Base-by-base conservation (phyloP, 2,329 filamentous ascomycete genomes). In the Dothideomycetes sp. region DNA sequence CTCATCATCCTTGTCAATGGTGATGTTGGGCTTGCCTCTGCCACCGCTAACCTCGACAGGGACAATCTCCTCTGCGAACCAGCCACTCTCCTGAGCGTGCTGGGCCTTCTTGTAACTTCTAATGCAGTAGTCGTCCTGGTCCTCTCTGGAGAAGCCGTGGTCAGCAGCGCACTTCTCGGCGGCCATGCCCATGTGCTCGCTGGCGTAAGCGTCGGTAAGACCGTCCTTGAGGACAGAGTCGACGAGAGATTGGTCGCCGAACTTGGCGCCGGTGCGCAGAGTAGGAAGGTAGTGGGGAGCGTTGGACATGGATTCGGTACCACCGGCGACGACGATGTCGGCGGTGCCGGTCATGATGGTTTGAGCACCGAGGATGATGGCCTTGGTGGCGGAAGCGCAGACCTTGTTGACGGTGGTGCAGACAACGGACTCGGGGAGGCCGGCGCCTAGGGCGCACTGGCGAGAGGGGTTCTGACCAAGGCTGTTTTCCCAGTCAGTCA, bases 361-460 rank as follows among this genome's bases (percentile, higher is more conserved):
- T 68, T 96, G 91, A 37, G 89, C 85, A 53, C 84, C 91, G 46
- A 98, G 75, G 51, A 94, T 86, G 59, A 98, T 82, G 53, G 91
- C 85, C 73, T 98, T 98, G 61, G 95, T 71, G 31, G 82, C 81
- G 8, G 88, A 95, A 49, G 91, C 91, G 75, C 91, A 98, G 61
- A 98, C 91, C 73, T 98, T 98, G 81, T 98, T 98, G 59, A 98
- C 78, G 38, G 88, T 94, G 32, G 91, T 98, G 67, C 82, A 84
- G 53, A 93, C 76, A 49, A 83, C 84, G 41, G 75, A 74, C 49
- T 93, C 74, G 41, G 78, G 69, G 50, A 98, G 84, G 48, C 91
- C 91, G 57, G 86, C 91, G 55, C 80, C 78, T 57, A 98, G 76
- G 55, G 88, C 86, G 65, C 84, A 93, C 70, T 98, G 91, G 57